Evolutionary conservation across 495 filamentous ascomycete genomes (phyloP).

Genomic region (Darksidea phi): DNA sequence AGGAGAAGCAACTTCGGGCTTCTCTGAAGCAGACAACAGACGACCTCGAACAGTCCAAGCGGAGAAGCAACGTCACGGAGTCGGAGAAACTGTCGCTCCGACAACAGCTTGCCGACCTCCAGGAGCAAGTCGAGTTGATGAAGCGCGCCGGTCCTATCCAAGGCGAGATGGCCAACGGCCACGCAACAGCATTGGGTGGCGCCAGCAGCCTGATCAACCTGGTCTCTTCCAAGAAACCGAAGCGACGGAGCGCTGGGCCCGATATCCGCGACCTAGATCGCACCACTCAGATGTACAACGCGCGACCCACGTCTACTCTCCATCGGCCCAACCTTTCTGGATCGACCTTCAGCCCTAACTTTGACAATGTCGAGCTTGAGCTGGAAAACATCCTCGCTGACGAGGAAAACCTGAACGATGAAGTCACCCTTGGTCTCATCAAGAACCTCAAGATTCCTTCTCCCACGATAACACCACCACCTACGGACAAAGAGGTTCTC

Average conservation of each 20-base stretch:
- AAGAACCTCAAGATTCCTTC: constrained; percentile 92
- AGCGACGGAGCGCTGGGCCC: constrained; percentile 89
- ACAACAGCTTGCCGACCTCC: constrained; percentile 83
- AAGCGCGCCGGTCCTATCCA: constrained; percentile 65
- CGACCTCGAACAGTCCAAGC: constrained; percentile 73
- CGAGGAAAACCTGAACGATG: constrained; percentile 92
- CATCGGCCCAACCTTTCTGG: constrained; percentile 66
- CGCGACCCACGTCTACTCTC: constrained; percentile 74
- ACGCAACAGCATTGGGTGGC: constrained; percentile 56
- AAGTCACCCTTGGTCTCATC: constrained; percentile 93
- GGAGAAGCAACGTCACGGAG: constrained; percentile 68
- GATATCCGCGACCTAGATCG: constrained; percentile 79
- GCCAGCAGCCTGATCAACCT: constrained; percentile 81
- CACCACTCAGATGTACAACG: constrained; percentile 88
- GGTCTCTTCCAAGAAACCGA: constrained; percentile 95
- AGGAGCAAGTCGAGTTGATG: constrained; percentile 87
- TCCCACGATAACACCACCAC: constrained; percentile 76
- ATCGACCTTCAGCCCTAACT: constrained; percentile 69
- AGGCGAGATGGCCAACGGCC: constrained; percentile 71
- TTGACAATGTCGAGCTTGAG: constrained; percentile 89
- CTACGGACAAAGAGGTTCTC: constrained; percentile 95
- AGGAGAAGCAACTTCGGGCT: constrained; percentile 78
- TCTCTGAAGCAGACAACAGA: constrained; percentile 69
- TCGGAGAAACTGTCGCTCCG: constrained; percentile 78
- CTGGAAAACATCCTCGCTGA: constrained; percentile 90